Evolutionary conservation across 108 stramenopile genomes (phyloP).

Genomic region (Pseudonitzschia multiseries): DNA sequence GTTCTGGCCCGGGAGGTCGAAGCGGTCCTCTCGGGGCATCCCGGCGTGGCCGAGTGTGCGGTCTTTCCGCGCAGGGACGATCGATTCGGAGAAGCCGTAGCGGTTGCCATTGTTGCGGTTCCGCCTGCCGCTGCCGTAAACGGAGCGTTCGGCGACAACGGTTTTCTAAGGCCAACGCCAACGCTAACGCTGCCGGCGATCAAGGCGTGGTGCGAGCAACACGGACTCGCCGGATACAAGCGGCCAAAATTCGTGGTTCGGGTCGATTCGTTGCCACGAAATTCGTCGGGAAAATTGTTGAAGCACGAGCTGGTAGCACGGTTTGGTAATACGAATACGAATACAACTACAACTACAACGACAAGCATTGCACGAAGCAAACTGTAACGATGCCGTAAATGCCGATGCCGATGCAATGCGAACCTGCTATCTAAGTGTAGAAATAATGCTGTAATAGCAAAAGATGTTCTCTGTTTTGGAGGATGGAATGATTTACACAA

Average conservation of each 20-base stretch:
- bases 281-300: constrained; percentile 76
- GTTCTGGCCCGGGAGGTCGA: constrained; percentile 89
- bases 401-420: no score
- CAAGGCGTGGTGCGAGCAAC: constrained; percentile 47
- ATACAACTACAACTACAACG: constrained; percentile 22
- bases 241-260: constrained; percentile 58
- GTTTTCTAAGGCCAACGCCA: no score
- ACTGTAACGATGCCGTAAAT: background rate
- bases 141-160: no score
- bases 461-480: background rate
- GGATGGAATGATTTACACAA: no score
- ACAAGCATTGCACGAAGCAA: background rate
- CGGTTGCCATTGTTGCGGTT: constrained; percentile 57
- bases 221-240: constrained; percentile 73
- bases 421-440: no score
- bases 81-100: constrained; percentile 74
- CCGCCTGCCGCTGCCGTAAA: no score
- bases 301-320: constrained; percentile 42
- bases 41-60: constrained; percentile 57
- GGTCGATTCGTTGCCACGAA: constrained; percentile 57
- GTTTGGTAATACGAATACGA: constrained; percentile 18
- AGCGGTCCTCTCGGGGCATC: constrained; percentile 51
- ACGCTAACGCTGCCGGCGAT: constrained; percentile 13
- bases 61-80: constrained; percentile 75
- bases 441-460: no score